These are phyloP conservation scores for Tricholoma flavovirens DNA, from an alignment of 768 basidiomycete species.

Conservation along the genomic window DNA sequence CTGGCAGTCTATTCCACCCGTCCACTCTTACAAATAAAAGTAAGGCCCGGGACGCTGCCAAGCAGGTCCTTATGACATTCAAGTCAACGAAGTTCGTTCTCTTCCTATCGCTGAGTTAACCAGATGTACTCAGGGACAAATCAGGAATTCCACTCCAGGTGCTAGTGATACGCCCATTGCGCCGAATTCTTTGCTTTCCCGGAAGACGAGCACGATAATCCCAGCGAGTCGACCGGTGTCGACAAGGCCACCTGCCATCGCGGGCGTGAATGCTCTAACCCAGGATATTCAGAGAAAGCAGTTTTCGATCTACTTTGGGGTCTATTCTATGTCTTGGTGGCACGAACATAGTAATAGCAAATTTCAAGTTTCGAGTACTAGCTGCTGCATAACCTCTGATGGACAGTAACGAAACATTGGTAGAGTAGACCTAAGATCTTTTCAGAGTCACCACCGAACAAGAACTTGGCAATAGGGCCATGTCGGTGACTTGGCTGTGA, in stretches of 20 bases:
- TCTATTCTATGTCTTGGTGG: too few relatives aligned
- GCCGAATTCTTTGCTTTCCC: neutral
- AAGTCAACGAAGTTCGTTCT: constrained; percentile 1
- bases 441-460: too few relatives aligned
- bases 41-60: constrained; percentile 4
- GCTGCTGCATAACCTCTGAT: too few relatives aligned
- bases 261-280: neutral
- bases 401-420: too few relatives aligned
- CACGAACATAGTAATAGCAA: too few relatives aligned
- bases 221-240: neutral
- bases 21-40: constrained; percentile 6
- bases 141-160: neutral
- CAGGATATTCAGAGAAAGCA: neutral
- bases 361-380: too few relatives aligned
- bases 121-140: neutral
- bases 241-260: neutral
- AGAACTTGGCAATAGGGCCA: too few relatives aligned
- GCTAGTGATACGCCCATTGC: neutral
- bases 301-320: too few relatives aligned
- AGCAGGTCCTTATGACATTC: constrained; percentile 3
- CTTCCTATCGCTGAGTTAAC: neutral
- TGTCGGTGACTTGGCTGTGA: too few relatives aligned
- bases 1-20: constrained; percentile 3
- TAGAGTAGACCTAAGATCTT: too few relatives aligned
- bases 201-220: neutral